Evolutionary conservation across 148 eudicot species (phyloP), one percentile per base, ranked within the genome.

Genomic region (Pharnaceum exiguum): DNA sequence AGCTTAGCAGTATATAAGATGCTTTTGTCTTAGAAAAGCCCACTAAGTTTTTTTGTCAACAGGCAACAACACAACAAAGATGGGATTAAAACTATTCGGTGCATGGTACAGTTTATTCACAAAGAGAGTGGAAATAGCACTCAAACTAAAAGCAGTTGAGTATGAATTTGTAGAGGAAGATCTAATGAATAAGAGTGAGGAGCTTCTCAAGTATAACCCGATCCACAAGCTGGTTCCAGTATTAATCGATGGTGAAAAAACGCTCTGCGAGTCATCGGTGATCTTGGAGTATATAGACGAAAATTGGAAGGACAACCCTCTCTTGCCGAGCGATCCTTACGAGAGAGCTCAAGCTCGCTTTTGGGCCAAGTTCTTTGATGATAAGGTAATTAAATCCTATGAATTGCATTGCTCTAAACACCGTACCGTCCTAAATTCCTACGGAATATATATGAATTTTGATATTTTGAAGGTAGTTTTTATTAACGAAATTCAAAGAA

Each of bases 311-410:
- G 66, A 28, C 43, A 38, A 38, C n/a, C 31, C 65, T 5, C 29
- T 61, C 36, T n/a, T 62, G 57, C 67, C 67, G 10, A 17, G n/a
- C 5, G 32, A 62, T n/a, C 67, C 67, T 17, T 49, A 36, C n/a
- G n/a, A n/a, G 10, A 32, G 65, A 42, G 65, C 54, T 44, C 23
- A 21, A 4, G 55, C 55, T 2, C 65, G 65, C 9, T 60, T 60
- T 16, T 57, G 61, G 61, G 46, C 27, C 5, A 15, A 43, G 19
- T 57, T 39, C 18, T 22, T 57, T 28, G 61, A 57, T 39, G 46
- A 37, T 16, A 57, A 38, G 61, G 61, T n/a, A n/a, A n/a, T n/a
- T 57, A 18, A n/a, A n/a, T 7, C 10, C 38, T 12, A n/a, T n/a
- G n/a, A n/a, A n/a, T n/a, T n/a, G n/a, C n/a, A n/a, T n/a, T n/a